Evolutionary conservation across 148 eudicot species (phyloP).

Genomic region (Salicornia ramosissima): DNA sequence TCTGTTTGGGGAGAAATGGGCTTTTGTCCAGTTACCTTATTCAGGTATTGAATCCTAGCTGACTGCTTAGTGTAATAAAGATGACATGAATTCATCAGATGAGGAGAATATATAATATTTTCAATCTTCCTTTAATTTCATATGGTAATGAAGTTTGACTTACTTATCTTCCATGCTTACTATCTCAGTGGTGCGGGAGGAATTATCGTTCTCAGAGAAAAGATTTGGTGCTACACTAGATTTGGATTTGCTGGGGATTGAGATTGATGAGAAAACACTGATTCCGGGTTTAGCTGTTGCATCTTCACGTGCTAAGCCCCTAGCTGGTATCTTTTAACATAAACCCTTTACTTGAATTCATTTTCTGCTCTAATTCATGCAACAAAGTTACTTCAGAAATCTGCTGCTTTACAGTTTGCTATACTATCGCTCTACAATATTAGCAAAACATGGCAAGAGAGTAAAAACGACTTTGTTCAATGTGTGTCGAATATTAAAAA

Average conservation of each 20-base stretch:
- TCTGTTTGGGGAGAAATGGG: slow-evolving; percentile 91
- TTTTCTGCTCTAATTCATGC: neutral
- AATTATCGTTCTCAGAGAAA: slow-evolving; percentile 50
- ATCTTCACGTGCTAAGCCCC: slow-evolving; percentile 79
- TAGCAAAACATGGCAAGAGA: neutral
- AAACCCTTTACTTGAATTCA: neutral
- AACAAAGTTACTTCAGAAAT: neutral
- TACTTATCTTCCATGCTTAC: neutral
- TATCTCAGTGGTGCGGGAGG: slow-evolving; percentile 60
- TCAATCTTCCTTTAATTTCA: neutral
- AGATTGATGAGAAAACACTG: slow-evolving; percentile 67
- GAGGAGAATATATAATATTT: neutral
- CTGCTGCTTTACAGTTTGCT: neutral
- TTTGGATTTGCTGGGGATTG: slow-evolving; percentile 86
- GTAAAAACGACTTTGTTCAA: too few relatives aligned
- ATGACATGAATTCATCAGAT: neutral
- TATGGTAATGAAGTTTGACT: neutral
- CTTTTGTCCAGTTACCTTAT: slow-evolving; percentile 90
- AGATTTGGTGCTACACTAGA: slow-evolving; percentile 70
- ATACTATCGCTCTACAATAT: neutral
- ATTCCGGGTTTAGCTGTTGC: slow-evolving; percentile 95
- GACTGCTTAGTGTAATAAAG: neutral
- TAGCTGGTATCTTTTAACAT: slow-evolving; percentile 57
- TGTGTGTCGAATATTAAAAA: too few relatives aligned
- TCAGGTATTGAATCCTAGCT: slow-evolving; percentile 46